A percentile compares a stretch with the other conserved stretches of the same genome.
These are phyloP conservation scores for Leccinum angustisporum DNA, from an alignment of 1,284 basidiomycete genomes.

Conservation along the genomic window DNA sequence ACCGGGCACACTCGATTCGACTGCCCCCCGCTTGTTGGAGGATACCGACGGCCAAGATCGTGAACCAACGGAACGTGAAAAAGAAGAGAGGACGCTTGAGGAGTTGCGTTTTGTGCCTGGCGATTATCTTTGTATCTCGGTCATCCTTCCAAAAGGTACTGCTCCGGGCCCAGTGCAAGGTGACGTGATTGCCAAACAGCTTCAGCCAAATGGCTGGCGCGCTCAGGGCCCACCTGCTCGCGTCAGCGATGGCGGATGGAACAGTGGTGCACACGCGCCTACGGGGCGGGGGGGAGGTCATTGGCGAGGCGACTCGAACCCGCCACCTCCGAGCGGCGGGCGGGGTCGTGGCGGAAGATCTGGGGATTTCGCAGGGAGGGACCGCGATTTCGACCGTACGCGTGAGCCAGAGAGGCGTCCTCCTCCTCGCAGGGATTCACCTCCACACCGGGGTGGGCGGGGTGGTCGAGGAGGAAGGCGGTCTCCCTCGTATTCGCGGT, in stretches of 20 bases:
- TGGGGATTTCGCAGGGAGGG: constrained; percentile 38
- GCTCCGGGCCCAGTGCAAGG: constrained; percentile 35
- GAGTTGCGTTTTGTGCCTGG: constrained; percentile 76
- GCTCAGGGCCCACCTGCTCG: constrained; percentile 37
- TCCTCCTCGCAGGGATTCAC: constrained; percentile 46
- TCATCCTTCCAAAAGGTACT: constrained; percentile 68
- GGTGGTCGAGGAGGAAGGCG: constrained; percentile 42
- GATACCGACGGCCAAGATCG: constrained; percentile 45
- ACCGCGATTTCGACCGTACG: constrained; percentile 37
- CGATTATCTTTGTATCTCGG: constrained; percentile 70
- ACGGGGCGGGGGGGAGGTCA: constrained; percentile 59
- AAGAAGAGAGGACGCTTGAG: constrained; percentile 67
- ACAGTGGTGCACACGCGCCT: constrained; percentile 35
- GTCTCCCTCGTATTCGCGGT: constrained; percentile 34
- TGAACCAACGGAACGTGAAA: constrained; percentile 44
- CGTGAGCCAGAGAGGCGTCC: constrained; percentile 34
- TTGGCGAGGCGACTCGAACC: constrained; percentile 64
- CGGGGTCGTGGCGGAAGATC: constrained; percentile 43
- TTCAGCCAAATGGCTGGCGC: constrained; percentile 43
- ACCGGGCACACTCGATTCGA: constrained; percentile 55
- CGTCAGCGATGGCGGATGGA: constrained; percentile 50
- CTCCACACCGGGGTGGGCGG: constrained; percentile 43
- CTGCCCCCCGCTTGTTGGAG: constrained; percentile 59
- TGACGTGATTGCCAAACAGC: constrained; percentile 23
- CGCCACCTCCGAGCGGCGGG: constrained; percentile 40